Base-by-base conservation (phyloP, 768 basidiomycete genomes). In the Lactarius quietus region DNA sequence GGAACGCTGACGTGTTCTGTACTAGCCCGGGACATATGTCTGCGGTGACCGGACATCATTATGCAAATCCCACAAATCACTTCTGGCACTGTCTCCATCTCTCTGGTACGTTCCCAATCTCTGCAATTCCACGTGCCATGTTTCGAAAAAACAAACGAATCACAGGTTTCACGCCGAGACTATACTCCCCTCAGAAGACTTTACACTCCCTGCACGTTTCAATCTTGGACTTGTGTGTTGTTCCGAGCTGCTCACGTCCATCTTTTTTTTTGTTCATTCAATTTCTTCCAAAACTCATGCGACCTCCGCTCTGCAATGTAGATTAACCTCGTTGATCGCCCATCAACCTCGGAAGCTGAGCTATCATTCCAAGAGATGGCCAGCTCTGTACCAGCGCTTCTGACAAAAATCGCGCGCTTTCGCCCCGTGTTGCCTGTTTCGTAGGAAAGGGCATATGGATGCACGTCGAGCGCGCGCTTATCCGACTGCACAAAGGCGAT, bases 321-420 rank as follows among this genome's bases (percentile, higher is more conserved):
- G 92, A 93, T 90, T 0, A 89, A 94, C 70, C 76, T 95, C 0
- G 86, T 92, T 8, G 82, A 83, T 9, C 79, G 90, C 26, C 85
- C 90, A 0, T 89, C 90, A 0, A 74, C 82, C 1, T 83, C 90
- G 75, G 79, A 84, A 77, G 78, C 76, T 23, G 86, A 88, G 61
- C 78, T 89, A 0, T 83, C 84, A 0, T 68, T 61, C 17, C 64
- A 70, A 1, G 89, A 92, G 70, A 84, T 84, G 73, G 64, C 72
- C 1, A 77, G 74, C 15, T 79, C 83, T 6, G 88, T 91, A 0
- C 84, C 86, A 1, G 66, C 71, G 0, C 77, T 94, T 8, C 78
- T 93, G 0, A 69, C 70, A 26, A 94, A 93, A 33, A 33, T 33
- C 3, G 8, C 75, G 0, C 75, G 72, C 10, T 80, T 80, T 68